phyloP scores from a whole-genome alignment of 768 basidiomycete genomes.

The Suillus clintonianus region DNA sequence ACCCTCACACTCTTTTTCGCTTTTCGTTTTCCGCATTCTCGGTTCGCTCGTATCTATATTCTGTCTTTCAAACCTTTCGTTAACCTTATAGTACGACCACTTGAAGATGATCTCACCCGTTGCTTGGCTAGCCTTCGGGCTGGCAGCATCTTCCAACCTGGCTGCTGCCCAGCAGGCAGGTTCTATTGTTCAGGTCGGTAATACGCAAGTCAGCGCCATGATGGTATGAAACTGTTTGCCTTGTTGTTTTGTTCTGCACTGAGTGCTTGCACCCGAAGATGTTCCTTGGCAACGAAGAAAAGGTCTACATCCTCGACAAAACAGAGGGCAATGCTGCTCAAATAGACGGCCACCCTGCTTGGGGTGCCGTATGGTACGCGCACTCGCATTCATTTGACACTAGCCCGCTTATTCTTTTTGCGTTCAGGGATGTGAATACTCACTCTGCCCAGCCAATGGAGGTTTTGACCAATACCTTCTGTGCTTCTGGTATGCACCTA shows the following conservation, averaged over 20 bases:
- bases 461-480: slow-evolving; percentile 73
- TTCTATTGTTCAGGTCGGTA: slow-evolving; percentile 24
- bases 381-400: slow-evolving; percentile 4
- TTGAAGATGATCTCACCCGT: slow-evolving; percentile 32
- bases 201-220: slow-evolving; percentile 52
- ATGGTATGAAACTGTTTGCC: slow-evolving; percentile 41
- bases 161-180: slow-evolving; percentile 17
- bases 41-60: background rate
- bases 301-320: slow-evolving; percentile 93
- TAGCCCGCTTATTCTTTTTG: slow-evolving; percentile 21
- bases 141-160: slow-evolving; percentile 35
- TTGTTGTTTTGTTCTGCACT: background rate
- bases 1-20: slow-evolving; percentile 3
- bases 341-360: slow-evolving; percentile 71
- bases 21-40: background rate
- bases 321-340: slow-evolving; percentile 71
- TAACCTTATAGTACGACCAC: background rate
- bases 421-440: slow-evolving; percentile 59
- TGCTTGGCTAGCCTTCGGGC: slow-evolving; percentile 46
- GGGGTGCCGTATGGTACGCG: slow-evolving; percentile 67
- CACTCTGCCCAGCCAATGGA: slow-evolving; percentile 68
- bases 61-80: slow-evolving; percentile 1
- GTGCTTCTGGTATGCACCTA: slow-evolving; percentile 80
- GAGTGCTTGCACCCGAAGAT: slow-evolving; percentile 29
- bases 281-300: slow-evolving; percentile 78